These are phyloP conservation scores for Leptoxyphium fumago DNA, from an alignment of 2,329 filamentous ascomycete genomes.

Conservation along the genomic window DNA sequence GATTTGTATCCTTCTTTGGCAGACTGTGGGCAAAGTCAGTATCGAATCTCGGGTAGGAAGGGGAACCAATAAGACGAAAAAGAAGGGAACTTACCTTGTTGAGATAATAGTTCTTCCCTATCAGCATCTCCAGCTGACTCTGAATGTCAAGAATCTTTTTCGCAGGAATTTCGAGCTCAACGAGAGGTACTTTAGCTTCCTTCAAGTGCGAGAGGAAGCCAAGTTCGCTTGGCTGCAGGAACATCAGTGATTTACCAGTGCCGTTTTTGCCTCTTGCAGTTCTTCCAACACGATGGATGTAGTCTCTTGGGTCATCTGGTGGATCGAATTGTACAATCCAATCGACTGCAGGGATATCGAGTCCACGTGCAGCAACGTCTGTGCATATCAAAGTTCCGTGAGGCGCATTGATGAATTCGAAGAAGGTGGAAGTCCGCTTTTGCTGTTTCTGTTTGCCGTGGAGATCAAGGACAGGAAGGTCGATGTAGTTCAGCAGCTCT, in stretches of 20 bases:
- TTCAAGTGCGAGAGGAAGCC: conserved; percentile 87
- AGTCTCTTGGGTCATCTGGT: conserved; percentile 43
- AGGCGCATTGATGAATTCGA: conserved; percentile 80
- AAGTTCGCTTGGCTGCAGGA: conserved; percentile 81
- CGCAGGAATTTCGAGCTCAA: conserved; percentile 87
- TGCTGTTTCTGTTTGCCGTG: conserved; percentile 98
- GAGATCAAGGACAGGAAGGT: conserved; percentile 72
- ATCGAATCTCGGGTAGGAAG: neutral
- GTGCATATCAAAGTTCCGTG: conserved; percentile 88
- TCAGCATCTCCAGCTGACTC: conserved; percentile 76
- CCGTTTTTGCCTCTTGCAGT: conserved; percentile 73
- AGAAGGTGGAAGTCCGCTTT: conserved; percentile 97
- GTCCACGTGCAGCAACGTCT: conserved; percentile 83
- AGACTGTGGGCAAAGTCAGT: conserved; percentile 27
- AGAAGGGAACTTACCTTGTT: conserved; percentile 49
- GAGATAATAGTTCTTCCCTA: conserved; percentile 90
- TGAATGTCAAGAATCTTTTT: conserved; percentile 81
- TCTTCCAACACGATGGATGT: conserved; percentile 91
- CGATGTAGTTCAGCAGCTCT: conserved; percentile 94
- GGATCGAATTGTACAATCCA: conserved; percentile 96
- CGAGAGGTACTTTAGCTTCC: conserved; percentile 78
- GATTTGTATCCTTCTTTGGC: conserved; percentile 65
- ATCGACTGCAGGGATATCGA: conserved; percentile 92
- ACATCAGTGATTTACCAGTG: conserved; percentile 81
- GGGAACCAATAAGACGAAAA: neutral